Conservation (phyloP, 768 basidiomycete species). For the Phaffia australis region DNA sequence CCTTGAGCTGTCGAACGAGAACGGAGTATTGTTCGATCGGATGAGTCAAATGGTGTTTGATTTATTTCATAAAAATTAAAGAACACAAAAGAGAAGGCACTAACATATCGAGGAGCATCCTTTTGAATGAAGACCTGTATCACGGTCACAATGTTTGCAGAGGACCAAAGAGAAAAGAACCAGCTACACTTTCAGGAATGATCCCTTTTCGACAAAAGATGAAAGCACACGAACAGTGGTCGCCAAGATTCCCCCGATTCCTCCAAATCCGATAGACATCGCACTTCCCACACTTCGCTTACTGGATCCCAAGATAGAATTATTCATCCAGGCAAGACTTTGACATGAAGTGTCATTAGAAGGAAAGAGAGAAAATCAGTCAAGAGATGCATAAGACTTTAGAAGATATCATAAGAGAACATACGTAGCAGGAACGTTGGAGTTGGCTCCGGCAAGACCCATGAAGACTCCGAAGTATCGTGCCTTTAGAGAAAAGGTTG, state of each 20-base stretch:
- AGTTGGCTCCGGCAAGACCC: constrained; percentile 26
- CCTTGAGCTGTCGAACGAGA: too few relatives aligned
- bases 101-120: not conserved
- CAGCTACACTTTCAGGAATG: constrained; percentile 20
- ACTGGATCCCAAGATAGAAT: constrained; percentile 27
- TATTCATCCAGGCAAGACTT: too few relatives aligned
- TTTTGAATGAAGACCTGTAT: not conserved
- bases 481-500: too few relatives aligned
- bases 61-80: too few relatives aligned
- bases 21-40: too few relatives aligned
- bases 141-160: not conserved
- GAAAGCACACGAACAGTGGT: too few relatives aligned
- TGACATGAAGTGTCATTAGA: not conserved
- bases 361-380: not conserved
- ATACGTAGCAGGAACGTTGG: constrained; percentile 30
- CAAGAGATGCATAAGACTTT: constrained; percentile 12
- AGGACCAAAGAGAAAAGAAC: not conserved
- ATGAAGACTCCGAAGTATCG: constrained; percentile 30
- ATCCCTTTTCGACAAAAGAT: too few relatives aligned
- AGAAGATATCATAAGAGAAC: not conserved
- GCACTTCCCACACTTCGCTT: constrained; percentile 28
- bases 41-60: too few relatives aligned
- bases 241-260: constrained; percentile 31
- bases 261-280: constrained; percentile 30
- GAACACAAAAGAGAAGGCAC: too few relatives aligned